Percentiles rank a stretch among this genome's conserved stretches.
Conservation (phyloP, 2,329 filamentous ascomycete species). For the Talaromyces piceae region DNA sequence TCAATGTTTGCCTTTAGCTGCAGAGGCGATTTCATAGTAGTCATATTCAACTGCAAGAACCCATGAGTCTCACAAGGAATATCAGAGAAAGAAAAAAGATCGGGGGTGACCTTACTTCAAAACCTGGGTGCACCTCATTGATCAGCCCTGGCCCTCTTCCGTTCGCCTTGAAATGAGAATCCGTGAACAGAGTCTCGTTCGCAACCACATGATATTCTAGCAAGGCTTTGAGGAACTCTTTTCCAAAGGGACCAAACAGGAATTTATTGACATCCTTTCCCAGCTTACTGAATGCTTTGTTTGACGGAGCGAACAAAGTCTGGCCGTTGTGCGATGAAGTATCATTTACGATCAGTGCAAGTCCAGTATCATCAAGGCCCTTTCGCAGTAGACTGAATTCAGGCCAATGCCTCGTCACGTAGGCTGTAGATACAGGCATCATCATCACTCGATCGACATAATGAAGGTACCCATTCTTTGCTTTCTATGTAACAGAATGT, state of each 20-base stretch:
- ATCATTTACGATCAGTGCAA: not conserved
- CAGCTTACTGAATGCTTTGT: conserved; percentile 70
- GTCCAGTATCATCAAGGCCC: not conserved
- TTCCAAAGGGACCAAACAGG: conserved; percentile 69
- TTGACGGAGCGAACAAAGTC: conserved; percentile 75
- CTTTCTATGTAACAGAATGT: not conserved
- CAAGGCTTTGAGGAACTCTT: conserved; percentile 68
- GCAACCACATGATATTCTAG: conserved; percentile 71
- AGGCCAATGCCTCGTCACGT: not conserved
- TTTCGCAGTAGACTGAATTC: conserved; percentile 2
- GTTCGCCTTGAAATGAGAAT: conserved; percentile 29
- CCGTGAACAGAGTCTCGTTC: conserved; percentile 72
- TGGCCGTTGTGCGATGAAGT: conserved; percentile 48
- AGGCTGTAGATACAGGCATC: not conserved
- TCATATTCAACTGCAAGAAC: not conserved
- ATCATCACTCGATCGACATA: not conserved
- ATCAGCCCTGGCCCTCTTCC: not conserved
- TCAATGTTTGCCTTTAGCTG: not conserved
- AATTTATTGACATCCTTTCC: conserved; percentile 70
- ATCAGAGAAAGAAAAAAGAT: not conserved
- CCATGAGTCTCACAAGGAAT: not conserved
- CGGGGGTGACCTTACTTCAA: not conserved
- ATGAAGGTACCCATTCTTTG: not conserved
- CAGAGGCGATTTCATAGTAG: not conserved
- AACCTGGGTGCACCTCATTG: not conserved